A percentile compares a stretch with the other conserved stretches of the same genome.
Evolutionary conservation across 257 asterid species (phyloP).

Genomic region (Verbascum thapsus): DNA sequence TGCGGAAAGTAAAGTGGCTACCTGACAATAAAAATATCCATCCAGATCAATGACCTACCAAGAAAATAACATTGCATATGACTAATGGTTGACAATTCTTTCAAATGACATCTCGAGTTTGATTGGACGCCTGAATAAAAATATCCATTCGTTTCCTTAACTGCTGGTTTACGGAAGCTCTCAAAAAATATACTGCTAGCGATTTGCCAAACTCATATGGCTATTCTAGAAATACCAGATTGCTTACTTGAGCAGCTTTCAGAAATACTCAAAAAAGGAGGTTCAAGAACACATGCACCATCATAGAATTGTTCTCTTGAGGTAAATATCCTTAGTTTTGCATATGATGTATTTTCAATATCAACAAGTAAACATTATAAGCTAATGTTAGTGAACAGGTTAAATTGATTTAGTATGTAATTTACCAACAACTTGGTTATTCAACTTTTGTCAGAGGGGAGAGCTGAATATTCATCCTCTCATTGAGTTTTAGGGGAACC

Average conservation of each 20-base stretch:
- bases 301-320: conserved; percentile 9
- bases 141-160: conserved; percentile 5
- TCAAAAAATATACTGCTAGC: background rate
- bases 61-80: conserved; percentile 28
- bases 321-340: conserved; percentile 5
- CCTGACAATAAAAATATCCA: conserved; percentile 43
- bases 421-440: conserved; percentile 10
- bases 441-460: background rate
- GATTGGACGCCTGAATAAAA: background rate
- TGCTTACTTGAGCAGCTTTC: conserved; percentile 7
- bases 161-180: background rate
- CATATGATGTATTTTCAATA: background rate
- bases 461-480: background rate
- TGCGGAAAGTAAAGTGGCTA: conserved; percentile 51
- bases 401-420: background rate
- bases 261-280: conserved; percentile 4
- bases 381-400: conserved; percentile 3
- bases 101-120: conserved; percentile 29
- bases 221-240: conserved; percentile 16
- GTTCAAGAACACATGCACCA: background rate
- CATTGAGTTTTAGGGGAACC: conserved; percentile 1
- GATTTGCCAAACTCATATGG: conserved; percentile 7
- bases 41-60: conserved; percentile 33
- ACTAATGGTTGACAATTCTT: conserved; percentile 23
- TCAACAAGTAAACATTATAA: conserved; percentile 7